Evolutionary conservation across 73 alveolate genomes (phyloP), one percentile per base, ranked within the genome.

Genomic region (Paramecium pentaurelia): DNA sequence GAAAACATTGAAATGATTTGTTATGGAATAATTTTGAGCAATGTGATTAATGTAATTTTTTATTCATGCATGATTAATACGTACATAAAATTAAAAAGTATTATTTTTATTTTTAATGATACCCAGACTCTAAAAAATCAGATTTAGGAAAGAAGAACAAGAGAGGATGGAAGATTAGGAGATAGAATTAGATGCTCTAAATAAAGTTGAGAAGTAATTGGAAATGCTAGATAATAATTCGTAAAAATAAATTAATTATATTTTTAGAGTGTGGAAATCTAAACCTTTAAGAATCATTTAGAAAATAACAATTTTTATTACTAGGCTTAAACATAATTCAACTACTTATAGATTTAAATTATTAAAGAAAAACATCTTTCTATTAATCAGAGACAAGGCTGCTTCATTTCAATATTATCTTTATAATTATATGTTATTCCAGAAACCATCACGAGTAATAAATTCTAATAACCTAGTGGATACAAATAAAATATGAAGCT

Each of bases 121-220:
- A 12, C 45, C 45, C 30, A 20, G 11, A 28, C 28, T 64, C 25
- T 0, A 64, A 34, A 10, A n/a, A 12, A 28, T 64, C 9, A 64
- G 27, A 34, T 64, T 64, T 42, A 64, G 84, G 49, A 64, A 64
- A 7, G 87, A 73, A 18, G 87, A 73, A 20, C 22, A 36, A 18
- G 87, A 73, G 34, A 73, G 6, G 22, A 73, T 73, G 87, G 87
- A 73, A 38, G 87, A 73, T 38, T 73, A 73, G 18, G 37, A 73
- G 47, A 73, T 73, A 0, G 87, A 73, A 73, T 36, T 73, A 16
- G 68, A 73, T 3, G 87, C 87, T 40, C 47, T 73, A 1, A 73
- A 38, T 73, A 37, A 73, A 38, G 68, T 73, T 16, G 60, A 73
- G 4, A 40, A 73, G 58, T 9, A 38, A 37, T n/a, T 73, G 16